These are phyloP conservation scores for Colletotrichum incanum DNA, from an alignment of 2,329 filamentous ascomycete genomes.

Conservation along the genomic window DNA sequence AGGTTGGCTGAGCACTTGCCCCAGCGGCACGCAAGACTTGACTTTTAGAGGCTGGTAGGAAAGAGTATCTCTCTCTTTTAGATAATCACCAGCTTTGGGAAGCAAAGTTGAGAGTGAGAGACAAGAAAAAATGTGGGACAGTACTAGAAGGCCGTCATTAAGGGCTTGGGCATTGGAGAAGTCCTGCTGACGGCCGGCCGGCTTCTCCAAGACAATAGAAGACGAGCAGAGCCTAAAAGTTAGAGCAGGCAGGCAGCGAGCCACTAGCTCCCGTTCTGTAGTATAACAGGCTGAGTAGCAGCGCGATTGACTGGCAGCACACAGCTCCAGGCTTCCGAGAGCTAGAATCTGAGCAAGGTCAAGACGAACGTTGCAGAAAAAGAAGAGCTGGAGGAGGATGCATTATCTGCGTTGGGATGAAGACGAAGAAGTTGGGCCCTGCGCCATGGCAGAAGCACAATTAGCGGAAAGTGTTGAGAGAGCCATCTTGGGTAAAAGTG, in stretches of 20 bases:
- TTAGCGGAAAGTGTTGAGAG: too few species aligned
- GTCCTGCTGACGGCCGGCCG: neutral
- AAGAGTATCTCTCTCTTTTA: too few species aligned
- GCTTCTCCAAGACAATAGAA: neutral
- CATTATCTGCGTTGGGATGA: neutral
- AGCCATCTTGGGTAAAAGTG: too few species aligned
- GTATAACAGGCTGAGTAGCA: neutral
- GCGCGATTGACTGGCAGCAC: neutral
- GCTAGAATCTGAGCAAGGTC: neutral
- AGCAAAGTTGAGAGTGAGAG: too few species aligned
- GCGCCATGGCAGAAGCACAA: neutral
- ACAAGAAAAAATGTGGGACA: too few species aligned
- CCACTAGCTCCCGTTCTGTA: neutral
- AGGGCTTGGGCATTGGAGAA: neutral
- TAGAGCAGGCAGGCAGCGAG: neutral
- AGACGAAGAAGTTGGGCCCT: neutral
- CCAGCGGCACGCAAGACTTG: neutral
- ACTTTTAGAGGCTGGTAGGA: neutral
- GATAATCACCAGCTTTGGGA: too few species aligned
- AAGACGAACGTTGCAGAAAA: neutral
- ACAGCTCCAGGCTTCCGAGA: slow-evolving; percentile 1
- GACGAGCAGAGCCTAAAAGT: neutral
- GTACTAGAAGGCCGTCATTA: too few species aligned
- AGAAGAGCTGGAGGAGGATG: too few species aligned
- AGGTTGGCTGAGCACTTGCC: neutral